Percentiles rank a stretch among this genome's conserved stretches.
Conservation (phyloP, 208 protist species). For the Trypanosoma lewisi region DNA sequence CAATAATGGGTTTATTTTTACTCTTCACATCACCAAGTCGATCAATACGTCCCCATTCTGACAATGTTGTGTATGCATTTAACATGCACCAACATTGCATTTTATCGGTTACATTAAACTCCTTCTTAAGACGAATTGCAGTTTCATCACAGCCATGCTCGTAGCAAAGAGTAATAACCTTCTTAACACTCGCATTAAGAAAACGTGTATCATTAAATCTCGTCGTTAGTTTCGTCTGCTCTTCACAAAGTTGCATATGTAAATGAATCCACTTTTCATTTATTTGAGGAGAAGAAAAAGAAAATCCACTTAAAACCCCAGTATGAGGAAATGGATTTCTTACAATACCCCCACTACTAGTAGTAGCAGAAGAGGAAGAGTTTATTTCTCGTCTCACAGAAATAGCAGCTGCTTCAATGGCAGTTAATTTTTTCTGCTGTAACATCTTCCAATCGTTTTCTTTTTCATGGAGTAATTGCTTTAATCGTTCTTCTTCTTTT, state of each 20-base stretch:
- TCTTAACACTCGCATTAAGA: slow-evolving; percentile 55
- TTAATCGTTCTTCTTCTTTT: slow-evolving; percentile 37
- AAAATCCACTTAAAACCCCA: slow-evolving; percentile 20
- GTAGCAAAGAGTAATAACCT: slow-evolving; percentile 56
- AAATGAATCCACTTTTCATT: slow-evolving; percentile 30
- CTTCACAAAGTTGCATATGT: slow-evolving; percentile 44
- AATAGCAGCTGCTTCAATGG: slow-evolving; percentile 38
- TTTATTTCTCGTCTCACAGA: slow-evolving; percentile 20
- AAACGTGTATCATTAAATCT: slow-evolving; percentile 73
- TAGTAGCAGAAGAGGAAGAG: slow-evolving; percentile 22
- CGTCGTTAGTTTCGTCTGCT: slow-evolving; percentile 64
- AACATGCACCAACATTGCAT: slow-evolving; percentile 72
- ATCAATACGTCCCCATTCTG: slow-evolving; percentile 76
- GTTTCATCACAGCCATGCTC: slow-evolving; percentile 50
- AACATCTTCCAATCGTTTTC: slow-evolving; percentile 56
- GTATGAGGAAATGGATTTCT: slow-evolving; percentile 10
- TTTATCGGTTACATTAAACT: slow-evolving; percentile 68
- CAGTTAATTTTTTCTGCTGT: slow-evolving; percentile 51
- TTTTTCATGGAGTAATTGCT: slow-evolving; percentile 26
- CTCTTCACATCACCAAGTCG: slow-evolving; percentile 37
- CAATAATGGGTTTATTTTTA: slow-evolving; percentile 47
- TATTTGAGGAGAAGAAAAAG: slow-evolving; percentile 14
- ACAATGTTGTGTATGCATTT: slow-evolving; percentile 50
- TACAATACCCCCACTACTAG: slow-evolving; percentile 6
- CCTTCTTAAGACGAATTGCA: slow-evolving; percentile 53